Conservation (phyloP, 2,329 filamentous ascomycete genomes). For the Atkinsonella texensis region DNA sequence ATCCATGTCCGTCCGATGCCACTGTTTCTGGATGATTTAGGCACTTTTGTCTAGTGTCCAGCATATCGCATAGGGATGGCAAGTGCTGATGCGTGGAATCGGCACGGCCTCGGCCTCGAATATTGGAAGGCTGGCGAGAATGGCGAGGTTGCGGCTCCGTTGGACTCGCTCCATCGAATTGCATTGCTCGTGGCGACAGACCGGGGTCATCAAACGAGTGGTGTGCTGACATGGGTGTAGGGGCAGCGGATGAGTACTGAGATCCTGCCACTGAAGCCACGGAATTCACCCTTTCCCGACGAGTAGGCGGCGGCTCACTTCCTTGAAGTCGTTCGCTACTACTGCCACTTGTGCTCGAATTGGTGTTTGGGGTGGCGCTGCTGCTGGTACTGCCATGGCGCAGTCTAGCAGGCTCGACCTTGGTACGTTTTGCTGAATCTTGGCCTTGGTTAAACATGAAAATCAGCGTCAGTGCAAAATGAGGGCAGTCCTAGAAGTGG, state of each 20-base stretch:
- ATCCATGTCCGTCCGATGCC: constrained; percentile 4
- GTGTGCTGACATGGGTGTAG: constrained; percentile 22
- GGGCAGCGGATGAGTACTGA: constrained; percentile 28
- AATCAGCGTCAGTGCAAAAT: not conserved
- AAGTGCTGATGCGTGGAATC: constrained; percentile 23
- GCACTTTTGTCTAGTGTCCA: constrained; percentile 23
- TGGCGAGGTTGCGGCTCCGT: constrained; percentile 16
- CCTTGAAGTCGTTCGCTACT: constrained; percentile 35
- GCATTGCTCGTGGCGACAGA: constrained; percentile 28
- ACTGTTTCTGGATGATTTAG: constrained; percentile 9
- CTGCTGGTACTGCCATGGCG: constrained; percentile 29
- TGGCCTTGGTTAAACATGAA: constrained; percentile 9
- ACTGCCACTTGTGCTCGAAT: constrained; percentile 32
- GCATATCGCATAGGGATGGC: constrained; percentile 35
- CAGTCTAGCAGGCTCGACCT: constrained; percentile 27
- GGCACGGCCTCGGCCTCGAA: constrained; percentile 14
- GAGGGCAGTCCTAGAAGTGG: no score
- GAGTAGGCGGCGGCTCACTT: constrained; percentile 34
- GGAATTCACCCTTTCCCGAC: constrained; percentile 37
- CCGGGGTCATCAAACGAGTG: constrained; percentile 30
- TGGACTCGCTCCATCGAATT: constrained; percentile 23
- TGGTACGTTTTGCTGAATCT: constrained; percentile 36
- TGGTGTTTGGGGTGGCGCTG: constrained; percentile 25
- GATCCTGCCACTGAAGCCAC: constrained; percentile 33
- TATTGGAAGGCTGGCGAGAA: constrained; percentile 15